Evolutionary conservation across 2,329 filamentous ascomycete species (phyloP).

Genomic region (Curvularia verruculosa): DNA sequence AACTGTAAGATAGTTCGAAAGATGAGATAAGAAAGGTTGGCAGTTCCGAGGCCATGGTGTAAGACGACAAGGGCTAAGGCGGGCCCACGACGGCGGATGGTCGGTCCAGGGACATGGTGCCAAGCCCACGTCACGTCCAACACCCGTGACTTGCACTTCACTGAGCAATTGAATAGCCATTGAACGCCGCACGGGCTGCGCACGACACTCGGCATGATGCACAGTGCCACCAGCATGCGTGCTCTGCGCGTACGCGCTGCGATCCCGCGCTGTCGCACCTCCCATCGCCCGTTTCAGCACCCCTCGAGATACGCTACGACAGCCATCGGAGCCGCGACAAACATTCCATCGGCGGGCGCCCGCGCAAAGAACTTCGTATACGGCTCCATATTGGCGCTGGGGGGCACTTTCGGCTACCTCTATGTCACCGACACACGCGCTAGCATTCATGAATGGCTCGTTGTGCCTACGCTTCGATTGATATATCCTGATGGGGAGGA

Average conservation of each 20-base stretch:
- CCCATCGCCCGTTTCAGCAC: conserved; percentile 22
- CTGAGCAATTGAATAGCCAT: conserved; percentile 26
- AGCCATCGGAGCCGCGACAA: conserved; percentile 36
- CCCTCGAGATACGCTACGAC: conserved; percentile 34
- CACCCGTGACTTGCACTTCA: not conserved
- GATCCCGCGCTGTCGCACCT: conserved; percentile 23
- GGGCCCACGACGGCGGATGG: not conserved
- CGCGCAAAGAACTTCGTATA: conserved; percentile 58
- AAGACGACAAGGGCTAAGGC: not conserved
- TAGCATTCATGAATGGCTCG: conserved; percentile 59
- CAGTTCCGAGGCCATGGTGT: not conserved
- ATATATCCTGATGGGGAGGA: conserved; percentile 82
- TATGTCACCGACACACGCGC: conserved; percentile 62
- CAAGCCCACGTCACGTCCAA: conserved; percentile 15
- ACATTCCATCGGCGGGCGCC: conserved; percentile 50
- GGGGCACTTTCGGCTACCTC: conserved; percentile 54
- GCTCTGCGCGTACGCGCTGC: conserved; percentile 36
- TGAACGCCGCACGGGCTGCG: conserved; percentile 27
- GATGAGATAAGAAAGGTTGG: not conserved
- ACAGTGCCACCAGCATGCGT: conserved; percentile 36
- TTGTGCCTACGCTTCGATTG: conserved; percentile 67
- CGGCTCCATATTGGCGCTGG: conserved; percentile 61
- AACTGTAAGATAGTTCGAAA: not conserved
- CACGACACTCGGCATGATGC: conserved; percentile 32
- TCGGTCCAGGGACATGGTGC: not conserved